phyloP scores from a whole-genome alignment of 2,329 filamentous ascomycete species.

The Claviceps sp. region DNA sequence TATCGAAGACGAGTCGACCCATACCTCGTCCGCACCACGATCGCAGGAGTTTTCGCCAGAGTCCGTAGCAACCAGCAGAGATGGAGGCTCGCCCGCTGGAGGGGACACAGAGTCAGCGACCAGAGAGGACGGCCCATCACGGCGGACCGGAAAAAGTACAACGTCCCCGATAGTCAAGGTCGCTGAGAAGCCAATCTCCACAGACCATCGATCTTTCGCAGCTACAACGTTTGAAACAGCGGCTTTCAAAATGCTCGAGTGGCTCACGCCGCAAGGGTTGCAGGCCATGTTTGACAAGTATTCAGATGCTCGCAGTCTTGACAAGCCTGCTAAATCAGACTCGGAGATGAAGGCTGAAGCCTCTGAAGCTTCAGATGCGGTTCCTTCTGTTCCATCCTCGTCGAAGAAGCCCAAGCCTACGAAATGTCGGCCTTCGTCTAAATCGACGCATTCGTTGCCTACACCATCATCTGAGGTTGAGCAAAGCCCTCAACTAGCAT shows the following conservation, averaged over 20 bases:
- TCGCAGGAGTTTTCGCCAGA: background rate
- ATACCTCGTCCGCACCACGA: background rate
- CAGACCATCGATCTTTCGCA: constrained; percentile 46
- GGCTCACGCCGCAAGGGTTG: constrained; percentile 48
- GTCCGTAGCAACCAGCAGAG: constrained; percentile 1
- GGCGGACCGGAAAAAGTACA: background rate
- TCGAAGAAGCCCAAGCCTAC: background rate
- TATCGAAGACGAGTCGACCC: background rate
- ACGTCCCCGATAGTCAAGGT: constrained; percentile 22
- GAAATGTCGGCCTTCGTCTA: background rate
- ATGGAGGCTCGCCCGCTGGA: background rate
- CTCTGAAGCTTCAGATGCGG: background rate
- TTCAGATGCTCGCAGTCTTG: constrained; percentile 7
- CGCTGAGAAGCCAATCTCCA: constrained; percentile 32
- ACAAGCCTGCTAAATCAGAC: constrained; percentile 3
- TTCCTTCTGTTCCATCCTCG: background rate
- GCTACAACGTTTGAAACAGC: constrained; percentile 52
- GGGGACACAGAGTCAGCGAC: background rate
- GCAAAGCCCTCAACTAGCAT: background rate
- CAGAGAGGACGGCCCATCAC: background rate
- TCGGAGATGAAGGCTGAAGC: background rate
- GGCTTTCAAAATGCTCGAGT: constrained; percentile 57
- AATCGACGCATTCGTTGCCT: background rate
- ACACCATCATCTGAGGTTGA: background rate
- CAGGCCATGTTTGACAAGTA: constrained; percentile 31